These are phyloP conservation scores for Podospora pseudopauciseta DNA, from an alignment of 495 filamentous ascomycete species.

Conservation along the genomic window DNA sequence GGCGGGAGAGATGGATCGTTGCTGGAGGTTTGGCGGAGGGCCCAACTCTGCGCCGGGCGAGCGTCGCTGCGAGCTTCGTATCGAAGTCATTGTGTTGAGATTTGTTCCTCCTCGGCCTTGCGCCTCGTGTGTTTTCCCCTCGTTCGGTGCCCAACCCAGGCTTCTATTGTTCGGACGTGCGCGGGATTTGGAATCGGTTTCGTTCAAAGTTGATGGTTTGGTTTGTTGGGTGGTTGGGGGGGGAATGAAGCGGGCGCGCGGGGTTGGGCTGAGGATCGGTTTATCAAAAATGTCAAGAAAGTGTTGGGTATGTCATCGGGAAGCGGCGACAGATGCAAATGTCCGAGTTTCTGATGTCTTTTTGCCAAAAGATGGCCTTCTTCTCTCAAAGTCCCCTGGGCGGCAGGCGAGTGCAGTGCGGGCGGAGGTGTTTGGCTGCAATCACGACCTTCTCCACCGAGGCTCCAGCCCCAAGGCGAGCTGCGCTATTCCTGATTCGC, in stretches of 20 bases:
- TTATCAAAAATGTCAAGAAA: neutral
- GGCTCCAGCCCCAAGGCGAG: conserved; percentile 13
- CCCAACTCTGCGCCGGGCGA: conserved; percentile 49
- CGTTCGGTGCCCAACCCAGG: neutral
- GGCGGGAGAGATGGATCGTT: conserved; percentile 42
- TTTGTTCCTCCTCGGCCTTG: conserved; percentile 1
- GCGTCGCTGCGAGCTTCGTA: conserved; percentile 43
- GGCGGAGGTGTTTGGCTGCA: conserved; percentile 14
- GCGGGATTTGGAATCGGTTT: conserved; percentile 6
- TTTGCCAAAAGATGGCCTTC: neutral
- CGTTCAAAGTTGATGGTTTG: neutral
- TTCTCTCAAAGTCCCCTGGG: neutral
- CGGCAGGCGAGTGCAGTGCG: conserved; percentile 3
- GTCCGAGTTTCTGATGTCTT: neutral
- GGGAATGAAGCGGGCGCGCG: neutral
- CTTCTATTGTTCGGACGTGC: neutral
- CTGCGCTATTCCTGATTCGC: conserved; percentile 7
- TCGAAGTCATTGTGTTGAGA: conserved; percentile 35
- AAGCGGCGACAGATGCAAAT: neutral
- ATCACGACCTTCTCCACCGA: conserved; percentile 17
- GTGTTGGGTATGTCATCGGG: neutral
- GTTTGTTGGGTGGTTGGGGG: neutral
- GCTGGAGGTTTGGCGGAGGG: conserved; percentile 38
- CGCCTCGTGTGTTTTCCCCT: conserved; percentile 2
- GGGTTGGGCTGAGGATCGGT: neutral